These are phyloP conservation scores for Plantago elongata DNA, from an alignment of 257 asterid genomes.

Conservation along the genomic window DNA sequence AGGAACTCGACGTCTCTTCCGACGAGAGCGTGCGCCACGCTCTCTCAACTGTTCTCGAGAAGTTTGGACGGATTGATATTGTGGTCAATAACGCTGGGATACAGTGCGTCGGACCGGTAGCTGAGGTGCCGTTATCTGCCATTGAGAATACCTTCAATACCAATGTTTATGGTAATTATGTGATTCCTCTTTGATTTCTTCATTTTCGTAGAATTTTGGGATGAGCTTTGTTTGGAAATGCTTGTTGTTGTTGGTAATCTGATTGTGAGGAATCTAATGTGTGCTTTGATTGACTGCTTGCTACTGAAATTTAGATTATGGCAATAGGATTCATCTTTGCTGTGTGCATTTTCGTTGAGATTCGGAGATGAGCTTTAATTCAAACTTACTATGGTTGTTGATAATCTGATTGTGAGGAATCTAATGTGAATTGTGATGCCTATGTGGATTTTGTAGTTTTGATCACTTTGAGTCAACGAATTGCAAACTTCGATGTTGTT, in stretches of 20 bases:
- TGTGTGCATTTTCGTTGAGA: not conserved
- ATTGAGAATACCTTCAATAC: conserved; percentile 67
- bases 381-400: too few species aligned
- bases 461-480: too few species aligned
- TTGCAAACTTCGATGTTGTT: too few species aligned
- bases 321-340: conserved; percentile 20
- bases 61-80: conserved; percentile 68
- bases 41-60: conserved; percentile 53
- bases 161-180: conserved; percentile 89
- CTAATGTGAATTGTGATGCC: too few species aligned
- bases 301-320: conserved; percentile 59
- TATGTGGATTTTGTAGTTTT: too few species aligned
- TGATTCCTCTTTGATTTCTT: not conserved
- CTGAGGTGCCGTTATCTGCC: conserved; percentile 71
- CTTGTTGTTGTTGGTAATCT: too few species aligned
- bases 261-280: too few species aligned
- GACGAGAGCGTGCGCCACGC: conserved; percentile 61
- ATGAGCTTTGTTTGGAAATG: not conserved
- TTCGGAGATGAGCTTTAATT: not conserved
- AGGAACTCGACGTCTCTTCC: conserved; percentile 68
- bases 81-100: conserved; percentile 91
- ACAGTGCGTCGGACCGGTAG: conserved; percentile 84
- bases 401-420: too few species aligned
- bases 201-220: not conserved
- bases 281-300: too few species aligned